phyloP scores from a whole-genome alignment of 805 yeast species.

The Candida anglica region DNA sequence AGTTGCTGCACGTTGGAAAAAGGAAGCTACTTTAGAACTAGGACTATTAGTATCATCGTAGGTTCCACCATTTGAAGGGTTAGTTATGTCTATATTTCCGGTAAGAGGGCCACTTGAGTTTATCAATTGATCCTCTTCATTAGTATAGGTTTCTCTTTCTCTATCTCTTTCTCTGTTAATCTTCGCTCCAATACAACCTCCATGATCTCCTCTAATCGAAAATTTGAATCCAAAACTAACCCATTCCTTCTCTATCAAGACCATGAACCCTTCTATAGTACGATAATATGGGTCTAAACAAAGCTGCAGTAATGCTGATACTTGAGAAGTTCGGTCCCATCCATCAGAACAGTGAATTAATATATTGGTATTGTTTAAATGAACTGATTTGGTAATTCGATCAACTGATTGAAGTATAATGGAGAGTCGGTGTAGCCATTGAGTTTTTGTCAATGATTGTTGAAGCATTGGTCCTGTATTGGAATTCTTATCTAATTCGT shows the following conservation, averaged over 20 bases:
- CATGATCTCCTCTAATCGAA: constrained; percentile 76
- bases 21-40: constrained; percentile 30
- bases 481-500: constrained; percentile 55
- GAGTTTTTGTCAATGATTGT: constrained; percentile 56
- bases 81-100: background rate
- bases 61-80: constrained; percentile 1
- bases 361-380: constrained; percentile 76
- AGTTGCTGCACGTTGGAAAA: constrained; percentile 37
- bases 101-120: no score
- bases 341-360: constrained; percentile 96
- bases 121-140: background rate
- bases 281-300: constrained; percentile 89
- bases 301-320: constrained; percentile 76
- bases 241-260: constrained; percentile 92
- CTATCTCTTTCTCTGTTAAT: constrained; percentile 8
- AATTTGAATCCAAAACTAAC: constrained; percentile 90
- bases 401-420: constrained; percentile 73
- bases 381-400: constrained; percentile 74
- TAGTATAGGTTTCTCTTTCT: no score
- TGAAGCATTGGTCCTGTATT: constrained; percentile 29
- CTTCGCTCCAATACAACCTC: constrained; percentile 46
- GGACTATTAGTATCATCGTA: constrained; percentile 14
- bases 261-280: constrained; percentile 82
- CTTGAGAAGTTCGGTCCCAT: constrained; percentile 96
- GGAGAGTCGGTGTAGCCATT: constrained; percentile 75